Evolutionary conservation across 768 basidiomycete genomes (phyloP).

Genomic region (Tulasnella sp.): DNA sequence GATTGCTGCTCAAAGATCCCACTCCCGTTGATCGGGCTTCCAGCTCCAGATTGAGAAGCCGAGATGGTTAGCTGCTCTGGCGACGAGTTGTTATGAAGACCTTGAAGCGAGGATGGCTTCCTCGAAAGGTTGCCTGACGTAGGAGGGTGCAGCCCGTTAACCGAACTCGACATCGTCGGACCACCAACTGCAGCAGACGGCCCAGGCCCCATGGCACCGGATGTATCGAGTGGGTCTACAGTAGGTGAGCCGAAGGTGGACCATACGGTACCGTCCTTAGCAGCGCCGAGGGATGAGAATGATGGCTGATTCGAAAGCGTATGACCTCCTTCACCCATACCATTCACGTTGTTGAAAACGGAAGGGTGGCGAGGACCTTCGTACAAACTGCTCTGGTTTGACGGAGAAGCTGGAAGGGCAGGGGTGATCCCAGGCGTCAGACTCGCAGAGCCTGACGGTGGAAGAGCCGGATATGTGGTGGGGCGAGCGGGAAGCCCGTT

Average conservation of each 20-base stretch:
- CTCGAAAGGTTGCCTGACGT: conserved; percentile 3
- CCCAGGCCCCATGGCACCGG: conserved; percentile 4
- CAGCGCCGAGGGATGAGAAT: neutral
- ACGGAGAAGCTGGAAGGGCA: neutral
- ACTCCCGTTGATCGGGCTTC: neutral
- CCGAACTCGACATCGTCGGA: neutral
- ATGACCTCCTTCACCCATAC: neutral
- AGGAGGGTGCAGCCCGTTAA: neutral
- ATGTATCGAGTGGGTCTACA: conserved; percentile 7
- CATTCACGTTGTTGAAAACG: neutral
- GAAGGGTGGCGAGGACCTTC: neutral
- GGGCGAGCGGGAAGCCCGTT: conserved; percentile 30
- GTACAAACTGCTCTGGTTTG: neutral
- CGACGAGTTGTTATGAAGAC: neutral
- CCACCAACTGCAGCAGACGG: conserved; percentile 13
- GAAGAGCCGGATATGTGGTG: conserved; percentile 19
- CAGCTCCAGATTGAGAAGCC: neutral
- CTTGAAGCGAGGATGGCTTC: conserved; percentile 3
- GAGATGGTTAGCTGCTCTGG: conserved; percentile 11
- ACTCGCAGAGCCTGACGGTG: neutral
- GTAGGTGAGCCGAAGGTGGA: neutral
- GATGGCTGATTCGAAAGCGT: neutral
- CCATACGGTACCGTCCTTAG: neutral
- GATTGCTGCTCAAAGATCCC: conserved; percentile 7
- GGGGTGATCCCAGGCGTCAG: neutral